Percentiles rank a stretch among this genome's conserved stretches.
Evolutionary conservation across 331 rosid species (phyloP).

Genomic region (Pyrus hybrid): DNA sequence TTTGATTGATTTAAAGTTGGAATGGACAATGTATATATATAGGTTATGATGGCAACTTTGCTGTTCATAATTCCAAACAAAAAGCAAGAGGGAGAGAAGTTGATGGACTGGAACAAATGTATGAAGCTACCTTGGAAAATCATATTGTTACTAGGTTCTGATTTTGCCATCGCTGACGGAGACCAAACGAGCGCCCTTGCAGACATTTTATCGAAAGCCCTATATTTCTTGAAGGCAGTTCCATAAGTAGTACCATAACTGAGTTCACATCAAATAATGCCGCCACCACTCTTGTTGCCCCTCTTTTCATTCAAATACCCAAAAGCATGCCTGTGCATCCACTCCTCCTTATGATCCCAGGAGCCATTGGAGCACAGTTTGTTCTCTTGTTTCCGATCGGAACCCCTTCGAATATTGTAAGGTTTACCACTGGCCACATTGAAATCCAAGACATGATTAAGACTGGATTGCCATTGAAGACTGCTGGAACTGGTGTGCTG

Average conservation of each 20-base stretch:
- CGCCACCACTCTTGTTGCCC: constrained; percentile 66
- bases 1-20: background rate
- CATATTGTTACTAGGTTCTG: constrained; percentile 73
- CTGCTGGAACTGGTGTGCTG: constrained; percentile 44
- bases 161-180: constrained; percentile 89
- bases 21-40: background rate
- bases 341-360: constrained; percentile 69
- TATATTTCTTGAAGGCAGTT: constrained; percentile 47
- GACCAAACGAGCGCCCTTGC: constrained; percentile 71
- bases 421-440: constrained; percentile 68
- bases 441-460: constrained; percentile 70
- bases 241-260: constrained; percentile 68
- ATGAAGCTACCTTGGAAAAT: constrained; percentile 88
- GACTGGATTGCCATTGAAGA: constrained; percentile 66
- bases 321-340: constrained; percentile 68
- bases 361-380: constrained; percentile 73
- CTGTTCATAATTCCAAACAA: constrained; percentile 85
- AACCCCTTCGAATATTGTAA: constrained; percentile 75
- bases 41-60: constrained; percentile 73
- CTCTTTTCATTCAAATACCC: constrained; percentile 60
- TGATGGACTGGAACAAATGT: constrained; percentile 93
- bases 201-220: constrained; percentile 40
- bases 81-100: constrained; percentile 63
- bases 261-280: constrained; percentile 87
- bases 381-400: constrained; percentile 71